These are phyloP conservation scores for Podila epicladia DNA, from an alignment of 192 early-diverging fungal genomes.

Conservation along the genomic window DNA sequence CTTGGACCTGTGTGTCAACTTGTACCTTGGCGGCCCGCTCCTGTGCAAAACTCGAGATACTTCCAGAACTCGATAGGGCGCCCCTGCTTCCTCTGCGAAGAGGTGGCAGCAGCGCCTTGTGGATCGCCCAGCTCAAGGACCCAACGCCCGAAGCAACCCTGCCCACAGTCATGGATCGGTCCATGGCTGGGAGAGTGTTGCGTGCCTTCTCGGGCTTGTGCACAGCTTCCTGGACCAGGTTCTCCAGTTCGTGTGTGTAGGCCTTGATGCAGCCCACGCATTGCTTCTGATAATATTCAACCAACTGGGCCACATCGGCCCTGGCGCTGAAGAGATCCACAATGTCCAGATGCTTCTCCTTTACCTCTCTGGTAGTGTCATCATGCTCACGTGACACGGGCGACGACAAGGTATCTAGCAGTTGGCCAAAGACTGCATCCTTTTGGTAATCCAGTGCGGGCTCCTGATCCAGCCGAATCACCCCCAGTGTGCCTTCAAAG, in stretches of 20 bases:
- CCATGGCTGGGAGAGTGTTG: conserved; percentile 31
- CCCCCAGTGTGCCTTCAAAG: conserved; percentile 16
- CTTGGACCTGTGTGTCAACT: conserved; percentile 48
- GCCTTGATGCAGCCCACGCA: conserved; percentile 28
- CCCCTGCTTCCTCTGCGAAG: too few relatives aligned
- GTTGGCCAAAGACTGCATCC: conserved; percentile 1
- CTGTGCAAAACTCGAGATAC: conserved; percentile 23
- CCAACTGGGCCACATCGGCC: conserved; percentile 7
- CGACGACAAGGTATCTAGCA: neutral
- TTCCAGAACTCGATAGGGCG: too few relatives aligned
- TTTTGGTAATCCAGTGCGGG: conserved; percentile 9
- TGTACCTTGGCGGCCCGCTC: conserved; percentile 12
- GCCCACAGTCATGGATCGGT: conserved; percentile 40
- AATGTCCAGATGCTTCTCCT: conserved; percentile 6
- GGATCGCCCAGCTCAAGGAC: conserved; percentile 13
- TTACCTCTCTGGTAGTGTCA: conserved; percentile 5
- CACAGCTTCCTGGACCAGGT: conserved; percentile 30
- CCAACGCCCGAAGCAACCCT: conserved; percentile 25
- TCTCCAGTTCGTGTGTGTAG: conserved; percentile 20
- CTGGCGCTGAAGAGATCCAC: conserved; percentile 34
- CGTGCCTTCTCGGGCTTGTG: conserved; percentile 39
- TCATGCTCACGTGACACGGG: neutral
- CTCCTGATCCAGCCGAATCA: conserved; percentile 32
- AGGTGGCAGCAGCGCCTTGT: conserved; percentile 11
- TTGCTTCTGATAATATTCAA: conserved; percentile 30